These are phyloP conservation scores for Dactylella cylindrospora DNA, from an alignment of 2,329 filamentous ascomycete genomes.

Conservation along the genomic window DNA sequence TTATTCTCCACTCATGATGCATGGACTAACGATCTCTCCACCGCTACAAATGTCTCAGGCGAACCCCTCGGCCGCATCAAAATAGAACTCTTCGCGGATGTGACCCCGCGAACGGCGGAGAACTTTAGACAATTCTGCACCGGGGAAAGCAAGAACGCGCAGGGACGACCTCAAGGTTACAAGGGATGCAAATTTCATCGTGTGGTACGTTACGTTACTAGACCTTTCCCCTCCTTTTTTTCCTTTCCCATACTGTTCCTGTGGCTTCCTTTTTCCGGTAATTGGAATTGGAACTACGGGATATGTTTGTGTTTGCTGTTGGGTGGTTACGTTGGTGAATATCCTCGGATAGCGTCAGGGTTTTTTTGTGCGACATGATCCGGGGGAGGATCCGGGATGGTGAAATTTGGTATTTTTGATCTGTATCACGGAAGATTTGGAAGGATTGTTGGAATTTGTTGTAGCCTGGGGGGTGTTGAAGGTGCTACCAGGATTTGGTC, in stretches of 20 bases:
- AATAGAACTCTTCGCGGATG: constrained; percentile 84
- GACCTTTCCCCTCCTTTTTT: neutral
- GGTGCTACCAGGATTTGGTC: too few relatives aligned
- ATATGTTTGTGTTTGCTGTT: constrained; percentile 7
- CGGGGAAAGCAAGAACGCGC: constrained; percentile 78
- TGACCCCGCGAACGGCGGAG: constrained; percentile 84
- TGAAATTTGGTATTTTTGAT: neutral
- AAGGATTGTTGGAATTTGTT: neutral
- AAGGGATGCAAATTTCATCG: constrained; percentile 93
- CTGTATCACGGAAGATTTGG: constrained; percentile 16
- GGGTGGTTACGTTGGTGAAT: too few relatives aligned
- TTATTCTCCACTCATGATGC: neutral
- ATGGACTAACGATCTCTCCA: neutral
- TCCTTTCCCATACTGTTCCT: constrained; percentile 15
- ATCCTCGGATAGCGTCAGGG: too few relatives aligned
- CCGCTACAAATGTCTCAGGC: constrained; percentile 57
- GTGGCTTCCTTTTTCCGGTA: neutral
- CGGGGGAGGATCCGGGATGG: neutral
- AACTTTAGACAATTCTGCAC: constrained; percentile 98
- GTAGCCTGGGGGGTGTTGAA: too few relatives aligned
- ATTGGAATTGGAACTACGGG: neutral
- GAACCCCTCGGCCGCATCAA: constrained; percentile 83
- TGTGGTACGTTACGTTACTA: constrained; percentile 64
- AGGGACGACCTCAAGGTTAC: constrained; percentile 83
- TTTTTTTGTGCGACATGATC: neutral